phyloP scores from a whole-genome alignment of 1,284 basidiomycete genomes.

The Boletus holoroseus region DNA sequence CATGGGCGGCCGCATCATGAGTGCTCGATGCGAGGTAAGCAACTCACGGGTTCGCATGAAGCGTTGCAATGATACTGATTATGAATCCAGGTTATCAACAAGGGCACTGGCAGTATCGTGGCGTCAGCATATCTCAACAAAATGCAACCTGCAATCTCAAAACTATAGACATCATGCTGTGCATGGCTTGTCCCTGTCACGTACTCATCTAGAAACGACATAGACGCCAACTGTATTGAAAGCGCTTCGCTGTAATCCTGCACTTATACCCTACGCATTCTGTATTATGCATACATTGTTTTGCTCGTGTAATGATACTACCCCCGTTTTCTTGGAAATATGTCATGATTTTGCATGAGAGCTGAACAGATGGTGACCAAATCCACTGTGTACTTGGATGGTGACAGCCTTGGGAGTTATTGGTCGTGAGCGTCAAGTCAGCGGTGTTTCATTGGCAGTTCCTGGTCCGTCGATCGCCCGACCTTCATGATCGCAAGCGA shows the following conservation, averaged over 20 bases:
- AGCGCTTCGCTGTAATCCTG: conserved; percentile 12
- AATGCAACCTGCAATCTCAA: conserved; percentile 54
- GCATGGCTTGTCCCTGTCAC: conserved; percentile 4
- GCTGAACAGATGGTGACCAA: too few species aligned
- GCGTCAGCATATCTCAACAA: conserved; percentile 63
- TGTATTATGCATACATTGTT: conserved; percentile 20
- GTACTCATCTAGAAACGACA: conserved; percentile 9
- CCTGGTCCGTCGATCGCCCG: not conserved
- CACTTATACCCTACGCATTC: conserved; percentile 23
- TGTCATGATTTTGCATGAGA: not conserved
- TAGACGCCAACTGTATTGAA: conserved; percentile 25
- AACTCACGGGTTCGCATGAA: conserved; percentile 23
- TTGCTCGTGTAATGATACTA: conserved; percentile 1
- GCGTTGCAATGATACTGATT: conserved; percentile 3
- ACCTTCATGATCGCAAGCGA: not conserved
- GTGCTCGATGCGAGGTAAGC: conserved; percentile 56
- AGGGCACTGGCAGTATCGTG: conserved; percentile 47
- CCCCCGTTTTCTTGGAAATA: conserved; percentile 9
- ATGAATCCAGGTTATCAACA: conserved; percentile 48
- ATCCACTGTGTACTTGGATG: too few species aligned
- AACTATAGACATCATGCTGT: conserved; percentile 28
- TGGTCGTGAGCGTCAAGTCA: not conserved
- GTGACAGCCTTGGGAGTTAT: not conserved
- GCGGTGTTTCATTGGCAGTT: not conserved
- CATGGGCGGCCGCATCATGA: conserved; percentile 63